Conservation (phyloP, 2,329 filamentous ascomycete genomes). For the Zymoseptoria brevis region DNA sequence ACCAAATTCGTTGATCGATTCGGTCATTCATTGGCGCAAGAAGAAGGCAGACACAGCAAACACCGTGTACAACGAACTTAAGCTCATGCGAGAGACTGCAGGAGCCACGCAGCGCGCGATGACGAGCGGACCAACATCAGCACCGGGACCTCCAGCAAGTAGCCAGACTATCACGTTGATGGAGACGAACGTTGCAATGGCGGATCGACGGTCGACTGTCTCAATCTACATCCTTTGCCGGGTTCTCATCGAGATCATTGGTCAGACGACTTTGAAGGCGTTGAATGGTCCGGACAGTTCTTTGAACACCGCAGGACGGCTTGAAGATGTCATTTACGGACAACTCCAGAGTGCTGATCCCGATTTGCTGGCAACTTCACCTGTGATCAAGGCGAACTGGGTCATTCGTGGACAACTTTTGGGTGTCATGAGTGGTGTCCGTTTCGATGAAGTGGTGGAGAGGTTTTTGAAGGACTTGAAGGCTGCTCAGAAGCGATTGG, state of each 20-base stretch:
- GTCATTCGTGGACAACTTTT: conserved; percentile 85
- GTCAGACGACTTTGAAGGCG: conserved; percentile 72
- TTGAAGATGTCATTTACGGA: conserved; percentile 94
- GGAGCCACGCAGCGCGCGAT: conserved; percentile 18
- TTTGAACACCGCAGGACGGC: conserved; percentile 82
- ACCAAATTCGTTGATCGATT: conserved; percentile 90
- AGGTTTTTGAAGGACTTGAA: conserved; percentile 78
- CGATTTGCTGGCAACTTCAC: conserved; percentile 68
- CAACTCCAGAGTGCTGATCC: conserved; percentile 84
- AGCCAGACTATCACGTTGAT: conserved; percentile 22
- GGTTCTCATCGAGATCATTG: conserved; percentile 87
- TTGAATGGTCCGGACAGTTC: conserved; percentile 51
- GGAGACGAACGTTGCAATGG: conserved; percentile 25
- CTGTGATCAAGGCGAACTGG: conserved; percentile 89
- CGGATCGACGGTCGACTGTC: conserved; percentile 79
- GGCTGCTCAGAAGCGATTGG: conserved; percentile 65
- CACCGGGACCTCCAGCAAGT: conserved; percentile 15
- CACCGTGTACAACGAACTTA: conserved; percentile 26
- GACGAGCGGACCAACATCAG: conserved; percentile 11
- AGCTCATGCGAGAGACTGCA: conserved; percentile 18
- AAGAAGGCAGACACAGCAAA: conserved; percentile 80
- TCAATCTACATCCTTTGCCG: conserved; percentile 95
- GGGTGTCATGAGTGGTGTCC: conserved; percentile 91
- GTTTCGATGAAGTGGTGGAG: conserved; percentile 74
- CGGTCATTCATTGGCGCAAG: conserved; percentile 97